Conservation (phyloP, 768 basidiomycete species). For the Crepidotus variabilis region DNA sequence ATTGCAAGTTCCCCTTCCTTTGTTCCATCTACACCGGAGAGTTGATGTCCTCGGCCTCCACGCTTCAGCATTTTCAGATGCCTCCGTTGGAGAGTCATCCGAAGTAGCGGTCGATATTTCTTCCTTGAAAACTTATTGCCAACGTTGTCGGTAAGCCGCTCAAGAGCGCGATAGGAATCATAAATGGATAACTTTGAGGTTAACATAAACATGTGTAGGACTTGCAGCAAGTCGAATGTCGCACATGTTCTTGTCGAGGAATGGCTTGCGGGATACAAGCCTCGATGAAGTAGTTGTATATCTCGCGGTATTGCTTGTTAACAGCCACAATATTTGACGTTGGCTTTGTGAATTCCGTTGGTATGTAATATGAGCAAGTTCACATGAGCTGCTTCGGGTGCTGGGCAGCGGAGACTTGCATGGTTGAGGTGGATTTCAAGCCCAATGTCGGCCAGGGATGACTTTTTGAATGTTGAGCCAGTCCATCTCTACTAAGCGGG, state of each 20-base stretch:
- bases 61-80: slow-evolving; percentile 21
- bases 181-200: slow-evolving; percentile 17
- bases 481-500: background rate
- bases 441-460: background rate
- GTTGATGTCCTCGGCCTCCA: slow-evolving; percentile 15
- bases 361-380: slow-evolving; percentile 19
- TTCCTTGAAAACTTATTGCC: background rate
- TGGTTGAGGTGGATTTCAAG: slow-evolving; percentile 9
- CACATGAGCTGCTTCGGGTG: background rate
- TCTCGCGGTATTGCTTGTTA: background rate
- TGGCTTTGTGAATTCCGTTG: slow-evolving; percentile 20
- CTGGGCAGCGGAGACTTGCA: slow-evolving; percentile 1
- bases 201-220: slow-evolving; percentile 16
- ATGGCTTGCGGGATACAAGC: background rate
- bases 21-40: slow-evolving; percentile 11
- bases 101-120: slow-evolving; percentile 4
- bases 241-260: background rate
- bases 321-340: slow-evolving; percentile 23
- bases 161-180: slow-evolving; percentile 13
- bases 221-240: background rate
- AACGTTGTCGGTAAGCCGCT: background rate
- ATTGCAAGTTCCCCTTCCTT: slow-evolving; percentile 16
- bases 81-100: slow-evolving; percentile 14
- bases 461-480: background rate
- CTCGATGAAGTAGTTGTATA: background rate